phyloP scores from a whole-genome alignment of 306 rosid genomes.

The Citrullus mucosospermus region DNA sequence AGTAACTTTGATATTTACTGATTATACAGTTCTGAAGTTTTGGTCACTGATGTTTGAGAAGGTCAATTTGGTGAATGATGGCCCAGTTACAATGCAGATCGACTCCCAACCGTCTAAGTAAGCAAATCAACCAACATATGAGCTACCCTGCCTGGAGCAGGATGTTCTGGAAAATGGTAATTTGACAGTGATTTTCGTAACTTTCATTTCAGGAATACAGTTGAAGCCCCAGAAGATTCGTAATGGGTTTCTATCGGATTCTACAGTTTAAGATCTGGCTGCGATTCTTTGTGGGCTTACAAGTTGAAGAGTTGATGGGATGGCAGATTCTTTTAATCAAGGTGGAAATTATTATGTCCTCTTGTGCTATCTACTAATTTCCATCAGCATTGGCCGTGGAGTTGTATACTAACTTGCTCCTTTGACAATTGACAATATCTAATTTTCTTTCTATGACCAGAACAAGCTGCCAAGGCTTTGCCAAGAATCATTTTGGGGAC shows the following conservation, averaged over 20 bases:
- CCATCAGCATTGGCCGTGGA: not conserved
- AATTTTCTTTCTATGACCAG: not conserved
- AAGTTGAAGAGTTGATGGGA: not conserved
- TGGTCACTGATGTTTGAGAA: slow-evolving; percentile 15
- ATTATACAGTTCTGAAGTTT: slow-evolving; percentile 3
- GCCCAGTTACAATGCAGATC: slow-evolving; percentile 93
- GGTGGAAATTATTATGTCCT: not conserved
- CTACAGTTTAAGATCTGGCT: not conserved
- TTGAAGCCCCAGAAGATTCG: not conserved
- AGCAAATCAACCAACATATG: slow-evolving; percentile 10
- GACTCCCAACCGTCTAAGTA: slow-evolving; percentile 70
- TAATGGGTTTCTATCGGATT: not conserved
- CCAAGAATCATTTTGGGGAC: not conserved
- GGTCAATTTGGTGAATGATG: slow-evolving; percentile 86
- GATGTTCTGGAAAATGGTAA: not conserved
- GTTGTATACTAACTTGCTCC: not conserved
- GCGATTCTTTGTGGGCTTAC: not conserved
- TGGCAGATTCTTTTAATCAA: not conserved
- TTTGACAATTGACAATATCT: not conserved
- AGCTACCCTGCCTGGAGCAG: not conserved
- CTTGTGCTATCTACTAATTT: not conserved
- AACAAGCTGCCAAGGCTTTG: not conserved
- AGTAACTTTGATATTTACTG: not conserved
- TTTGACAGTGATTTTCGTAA: not conserved
- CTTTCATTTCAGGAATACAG: slow-evolving; percentile 11